A percentile compares a stretch with the other conserved stretches of the same genome.
These are phyloP conservation scores for Beauveria scarabaeidicola DNA, from an alignment of 2,329 filamentous ascomycete genomes.

Conservation along the genomic window DNA sequence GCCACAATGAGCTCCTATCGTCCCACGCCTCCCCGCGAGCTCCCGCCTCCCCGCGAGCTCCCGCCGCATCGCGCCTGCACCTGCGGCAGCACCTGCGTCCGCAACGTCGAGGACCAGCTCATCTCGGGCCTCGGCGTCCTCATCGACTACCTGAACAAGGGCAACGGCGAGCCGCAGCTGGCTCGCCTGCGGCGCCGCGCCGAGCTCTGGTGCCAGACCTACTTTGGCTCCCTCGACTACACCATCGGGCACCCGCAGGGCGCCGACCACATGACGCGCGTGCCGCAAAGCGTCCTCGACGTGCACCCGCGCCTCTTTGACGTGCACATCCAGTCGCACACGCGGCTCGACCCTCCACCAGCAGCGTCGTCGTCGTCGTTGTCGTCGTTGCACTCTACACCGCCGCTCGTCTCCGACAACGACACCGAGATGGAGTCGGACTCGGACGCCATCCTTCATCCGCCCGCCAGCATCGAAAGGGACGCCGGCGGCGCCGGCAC, in stretches of 20 bases:
- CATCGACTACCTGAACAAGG: slow-evolving; percentile 21
- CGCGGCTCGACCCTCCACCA: neutral
- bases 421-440: neutral
- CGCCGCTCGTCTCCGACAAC: too few relatives aligned
- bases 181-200: neutral
- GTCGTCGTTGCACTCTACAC: too few relatives aligned
- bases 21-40: too few relatives aligned
- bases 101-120: neutral
- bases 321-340: neutral
- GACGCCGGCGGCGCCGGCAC: neutral
- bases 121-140: slow-evolving; percentile 17
- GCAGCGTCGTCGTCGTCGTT: neutral
- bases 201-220: slow-evolving; percentile 7
- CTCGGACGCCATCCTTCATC: too few relatives aligned
- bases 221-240: neutral
- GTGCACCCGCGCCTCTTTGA: slow-evolving; percentile 6
- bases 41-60: neutral
- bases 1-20: too few relatives aligned
- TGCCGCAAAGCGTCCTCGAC: neutral
- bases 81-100: neutral
- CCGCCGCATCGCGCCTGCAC: neutral
- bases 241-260: too few relatives aligned
- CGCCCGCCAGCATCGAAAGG: too few relatives aligned
- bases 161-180: slow-evolving; percentile 12
- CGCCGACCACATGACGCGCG: neutral